Conservation (phyloP, 2,329 filamentous ascomycete species). For the Colletotrichum theobromicola region DNA sequence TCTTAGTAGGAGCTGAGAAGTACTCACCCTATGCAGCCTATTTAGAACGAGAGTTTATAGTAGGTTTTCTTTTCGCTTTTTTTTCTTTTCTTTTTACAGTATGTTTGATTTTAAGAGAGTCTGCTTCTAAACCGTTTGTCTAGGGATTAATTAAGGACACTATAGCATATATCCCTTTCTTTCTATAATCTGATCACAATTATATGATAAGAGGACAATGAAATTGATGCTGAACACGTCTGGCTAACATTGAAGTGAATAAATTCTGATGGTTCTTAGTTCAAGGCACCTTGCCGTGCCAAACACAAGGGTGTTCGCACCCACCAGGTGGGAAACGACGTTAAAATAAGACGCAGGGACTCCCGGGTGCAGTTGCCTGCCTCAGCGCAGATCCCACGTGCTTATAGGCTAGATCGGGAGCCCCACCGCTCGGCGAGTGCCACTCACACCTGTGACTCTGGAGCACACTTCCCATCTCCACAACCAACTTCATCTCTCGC, state of each 20-base stretch:
- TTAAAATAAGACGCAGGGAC: background rate
- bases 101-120: background rate
- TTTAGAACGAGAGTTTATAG: background rate
- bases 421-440: background rate
- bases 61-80: too few relatives aligned
- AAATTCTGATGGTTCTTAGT: background rate
- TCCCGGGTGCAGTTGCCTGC: background rate
- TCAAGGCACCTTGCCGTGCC: background rate
- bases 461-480: background rate
- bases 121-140: background rate
- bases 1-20: background rate
- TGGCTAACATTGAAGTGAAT: background rate
- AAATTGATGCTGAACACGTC: background rate
- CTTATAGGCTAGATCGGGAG: background rate
- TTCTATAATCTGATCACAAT: background rate
- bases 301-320: background rate
- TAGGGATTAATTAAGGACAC: background rate
- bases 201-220: background rate
- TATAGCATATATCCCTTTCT: background rate
- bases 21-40: background rate
- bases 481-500: background rate
- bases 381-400: constrained; percentile 7
- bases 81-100: too few relatives aligned
- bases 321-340: background rate
- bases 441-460: background rate